Percentiles rank a stretch among this genome's conserved stretches.
Conservation (phyloP, 495 filamentous ascomycete species). For the Xylaria cubensis region DNA sequence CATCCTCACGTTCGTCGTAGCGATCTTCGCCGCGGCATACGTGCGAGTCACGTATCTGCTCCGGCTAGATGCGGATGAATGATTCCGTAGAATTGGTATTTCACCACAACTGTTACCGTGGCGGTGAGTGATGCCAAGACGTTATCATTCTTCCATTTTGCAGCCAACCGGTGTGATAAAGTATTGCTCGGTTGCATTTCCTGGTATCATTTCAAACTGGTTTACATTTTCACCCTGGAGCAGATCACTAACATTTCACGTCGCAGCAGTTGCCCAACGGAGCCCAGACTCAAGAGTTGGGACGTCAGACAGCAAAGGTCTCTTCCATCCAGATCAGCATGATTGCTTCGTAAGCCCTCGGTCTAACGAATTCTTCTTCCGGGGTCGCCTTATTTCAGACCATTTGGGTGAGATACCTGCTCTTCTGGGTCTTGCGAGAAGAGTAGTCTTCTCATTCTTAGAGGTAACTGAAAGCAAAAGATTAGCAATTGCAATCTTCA, state of each 20-base stretch:
- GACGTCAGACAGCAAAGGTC: slow-evolving; percentile 50
- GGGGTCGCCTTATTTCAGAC: neutral
- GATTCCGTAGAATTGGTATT: slow-evolving; percentile 35
- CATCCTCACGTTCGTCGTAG: slow-evolving; percentile 48
- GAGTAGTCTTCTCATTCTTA: slow-evolving; percentile 99
- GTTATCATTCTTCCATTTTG: neutral
- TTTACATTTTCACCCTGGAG: neutral
- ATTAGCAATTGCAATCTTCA: slow-evolving; percentile 41
- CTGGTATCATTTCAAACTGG: neutral
- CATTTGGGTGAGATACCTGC: slow-evolving; percentile 50
- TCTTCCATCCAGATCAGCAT: slow-evolving; percentile 48
- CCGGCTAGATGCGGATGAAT: neutral
- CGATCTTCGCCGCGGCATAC: slow-evolving; percentile 42
- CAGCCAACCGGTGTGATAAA: neutral
- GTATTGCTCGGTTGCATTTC: neutral
- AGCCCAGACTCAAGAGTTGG: slow-evolving; percentile 43
- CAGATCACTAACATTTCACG: neutral
- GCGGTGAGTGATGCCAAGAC: slow-evolving; percentile 5
- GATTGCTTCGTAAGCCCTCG: slow-evolving; percentile 42
- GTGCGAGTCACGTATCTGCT: slow-evolving; percentile 42
- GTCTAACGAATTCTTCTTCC: neutral
- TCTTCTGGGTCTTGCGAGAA: slow-evolving; percentile 99
- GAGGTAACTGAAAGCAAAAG: slow-evolving; percentile 75
- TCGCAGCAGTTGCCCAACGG: slow-evolving; percentile 42
- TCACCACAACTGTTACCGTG: slow-evolving; percentile 40